Conservation (phyloP, 345 rosid species). For the Clarkia xantiana region DNA sequence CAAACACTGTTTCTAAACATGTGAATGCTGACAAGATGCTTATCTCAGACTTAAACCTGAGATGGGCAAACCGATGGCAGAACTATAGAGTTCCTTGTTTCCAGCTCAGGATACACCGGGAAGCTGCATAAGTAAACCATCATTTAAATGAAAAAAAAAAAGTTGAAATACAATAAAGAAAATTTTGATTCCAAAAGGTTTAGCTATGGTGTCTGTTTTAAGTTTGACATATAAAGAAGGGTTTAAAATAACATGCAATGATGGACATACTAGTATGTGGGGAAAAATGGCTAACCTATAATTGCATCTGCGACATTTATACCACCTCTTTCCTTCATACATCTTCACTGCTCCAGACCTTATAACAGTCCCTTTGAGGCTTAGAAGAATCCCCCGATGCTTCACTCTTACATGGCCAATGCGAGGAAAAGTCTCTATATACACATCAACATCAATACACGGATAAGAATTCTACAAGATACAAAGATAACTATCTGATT, state of each 20-base stretch:
- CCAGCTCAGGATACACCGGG: conserved; percentile 75
- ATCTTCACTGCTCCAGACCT: conserved; percentile 81
- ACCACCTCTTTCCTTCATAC: conserved; percentile 88
- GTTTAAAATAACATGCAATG: not conserved
- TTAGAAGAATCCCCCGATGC: conserved; percentile 68
- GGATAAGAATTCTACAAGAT: conserved; percentile 1
- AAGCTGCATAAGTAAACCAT: conserved; percentile 36
- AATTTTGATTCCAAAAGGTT: not conserved
- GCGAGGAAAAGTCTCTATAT: conserved; percentile 69
- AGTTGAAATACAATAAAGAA: not conserved
- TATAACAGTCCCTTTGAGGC: conserved; percentile 78
- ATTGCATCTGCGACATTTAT: conserved; percentile 72
- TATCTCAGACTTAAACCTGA: conserved; percentile 33
- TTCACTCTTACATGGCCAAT: conserved; percentile 73
- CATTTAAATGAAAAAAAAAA: conserved; percentile 6
- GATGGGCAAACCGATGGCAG: conserved; percentile 78
- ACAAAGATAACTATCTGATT: not conserved
- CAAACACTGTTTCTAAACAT: too few relatives aligned
- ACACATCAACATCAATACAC: conserved; percentile 1
- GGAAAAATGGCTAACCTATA: conserved; percentile 25
- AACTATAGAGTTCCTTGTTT: conserved; percentile 60
- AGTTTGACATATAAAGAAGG: too few relatives aligned
- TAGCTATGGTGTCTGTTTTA: not conserved
- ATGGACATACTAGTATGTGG: not conserved
- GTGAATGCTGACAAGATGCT: too few relatives aligned